phyloP scores from a whole-genome alignment of 1,284 basidiomycete species.

The Trichosporon inkin region DNA sequence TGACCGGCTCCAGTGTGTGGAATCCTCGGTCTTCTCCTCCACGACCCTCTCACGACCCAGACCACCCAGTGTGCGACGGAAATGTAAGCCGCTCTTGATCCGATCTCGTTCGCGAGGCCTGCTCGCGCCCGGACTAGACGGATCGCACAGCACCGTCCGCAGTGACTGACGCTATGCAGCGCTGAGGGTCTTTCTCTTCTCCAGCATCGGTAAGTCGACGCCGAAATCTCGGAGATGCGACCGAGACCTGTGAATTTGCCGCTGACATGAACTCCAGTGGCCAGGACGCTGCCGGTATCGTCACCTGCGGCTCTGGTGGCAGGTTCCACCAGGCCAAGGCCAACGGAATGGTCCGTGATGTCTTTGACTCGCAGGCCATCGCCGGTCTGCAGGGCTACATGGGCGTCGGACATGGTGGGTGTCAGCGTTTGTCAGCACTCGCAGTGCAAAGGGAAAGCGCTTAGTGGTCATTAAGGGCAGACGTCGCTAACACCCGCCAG shows the following conservation, averaged over 20 bases:
- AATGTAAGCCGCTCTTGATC: constrained; percentile 54
- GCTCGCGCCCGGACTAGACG: neutral
- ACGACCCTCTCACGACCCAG: constrained; percentile 65
- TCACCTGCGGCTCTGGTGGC: constrained; percentile 92
- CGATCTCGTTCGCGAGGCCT: neutral
- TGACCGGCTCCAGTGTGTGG: constrained; percentile 62
- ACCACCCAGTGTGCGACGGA: constrained; percentile 63
- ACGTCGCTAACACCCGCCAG: constrained; percentile 52
- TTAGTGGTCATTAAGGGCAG: neutral
- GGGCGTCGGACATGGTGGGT: constrained; percentile 94
- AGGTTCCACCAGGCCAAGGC: constrained; percentile 98
- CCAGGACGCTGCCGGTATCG: constrained; percentile 96
- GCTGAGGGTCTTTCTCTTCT: constrained; percentile 82
- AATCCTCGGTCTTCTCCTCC: constrained; percentile 76
- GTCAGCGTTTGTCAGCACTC: neutral
- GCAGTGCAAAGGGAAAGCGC: neutral
- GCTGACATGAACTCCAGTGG: constrained; percentile 53
- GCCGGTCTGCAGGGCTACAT: constrained; percentile 81
- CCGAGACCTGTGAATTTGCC: constrained; percentile 2
- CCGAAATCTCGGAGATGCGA: constrained; percentile 5
- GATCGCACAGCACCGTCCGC: neutral
- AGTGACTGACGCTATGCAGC: constrained; percentile 26
- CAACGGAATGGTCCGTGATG: constrained; percentile 99
- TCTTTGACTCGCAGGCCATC: constrained; percentile 80
- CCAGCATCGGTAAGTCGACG: constrained; percentile 64